Conservation (phyloP, 1,284 basidiomycete genomes). For the Schizopora paradoxa region DNA sequence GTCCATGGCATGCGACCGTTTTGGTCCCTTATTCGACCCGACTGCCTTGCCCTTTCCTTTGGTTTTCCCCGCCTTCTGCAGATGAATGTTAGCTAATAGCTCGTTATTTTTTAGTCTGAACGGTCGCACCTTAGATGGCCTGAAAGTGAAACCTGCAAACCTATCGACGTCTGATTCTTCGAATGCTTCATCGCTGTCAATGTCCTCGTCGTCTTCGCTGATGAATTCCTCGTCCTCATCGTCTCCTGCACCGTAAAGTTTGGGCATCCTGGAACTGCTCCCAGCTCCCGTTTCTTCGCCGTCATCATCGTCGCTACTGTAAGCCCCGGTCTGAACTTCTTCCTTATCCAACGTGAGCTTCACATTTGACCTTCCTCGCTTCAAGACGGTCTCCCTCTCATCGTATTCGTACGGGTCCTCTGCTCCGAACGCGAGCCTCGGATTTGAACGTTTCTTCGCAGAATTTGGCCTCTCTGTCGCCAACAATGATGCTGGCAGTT, state of each 20-base stretch:
- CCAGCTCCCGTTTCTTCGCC: slow-evolving; percentile 31
- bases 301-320: slow-evolving; percentile 32
- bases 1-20: slow-evolving; percentile 41
- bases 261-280: slow-evolving; percentile 36
- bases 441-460: too few relatives aligned
- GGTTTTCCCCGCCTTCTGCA: slow-evolving; percentile 21
- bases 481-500: too few relatives aligned
- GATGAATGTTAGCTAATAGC: slow-evolving; percentile 7
- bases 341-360: slow-evolving; percentile 51
- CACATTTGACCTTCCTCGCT: slow-evolving; percentile 40
- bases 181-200: slow-evolving; percentile 76
- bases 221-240: slow-evolving; percentile 54
- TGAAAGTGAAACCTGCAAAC: slow-evolving; percentile 63
- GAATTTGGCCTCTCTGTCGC: too few relatives aligned
- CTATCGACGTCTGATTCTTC: slow-evolving; percentile 79
- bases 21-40: too few relatives aligned
- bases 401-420: slow-evolving; percentile 23
- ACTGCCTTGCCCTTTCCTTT: too few relatives aligned
- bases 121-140: slow-evolving; percentile 41
- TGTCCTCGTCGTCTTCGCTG: slow-evolving; percentile 69
- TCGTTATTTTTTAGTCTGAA: slow-evolving; percentile 23
- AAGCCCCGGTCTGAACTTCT: slow-evolving; percentile 40
- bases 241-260: slow-evolving; percentile 54
- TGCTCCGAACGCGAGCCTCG: neutral
- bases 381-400: too few relatives aligned